A percentile compares a stretch with the other conserved stretches of the same genome.
Evolutionary conservation across 2,329 filamentous ascomycete genomes (phyloP).

Genomic region (Thielaviopsis ethacetica): DNA sequence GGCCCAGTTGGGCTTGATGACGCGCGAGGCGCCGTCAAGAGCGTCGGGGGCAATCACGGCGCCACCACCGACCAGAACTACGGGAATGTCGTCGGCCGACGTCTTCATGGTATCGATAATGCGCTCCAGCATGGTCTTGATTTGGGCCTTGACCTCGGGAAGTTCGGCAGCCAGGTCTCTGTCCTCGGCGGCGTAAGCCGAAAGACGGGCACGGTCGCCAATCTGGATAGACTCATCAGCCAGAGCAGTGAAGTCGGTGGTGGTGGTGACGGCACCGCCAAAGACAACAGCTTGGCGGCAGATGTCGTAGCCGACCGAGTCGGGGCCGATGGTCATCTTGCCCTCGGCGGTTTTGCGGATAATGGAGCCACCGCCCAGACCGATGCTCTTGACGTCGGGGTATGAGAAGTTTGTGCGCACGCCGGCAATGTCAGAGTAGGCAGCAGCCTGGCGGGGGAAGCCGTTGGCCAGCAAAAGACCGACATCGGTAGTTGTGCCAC

Average conservation of each 20-base stretch:
- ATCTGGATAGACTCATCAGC: constrained; percentile 19
- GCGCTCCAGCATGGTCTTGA: constrained; percentile 36
- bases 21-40: constrained; percentile 37
- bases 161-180: constrained; percentile 15
- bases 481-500: constrained; percentile 50
- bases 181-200: constrained; percentile 12
- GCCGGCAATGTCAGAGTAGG: constrained; percentile 44
- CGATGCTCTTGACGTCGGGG: constrained; percentile 42
- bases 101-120: constrained; percentile 47
- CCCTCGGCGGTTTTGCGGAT: constrained; percentile 20
- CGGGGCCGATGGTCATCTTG: constrained; percentile 35
- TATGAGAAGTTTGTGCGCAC: constrained; percentile 45
- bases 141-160: constrained; percentile 14
- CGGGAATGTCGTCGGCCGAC: constrained; percentile 39
- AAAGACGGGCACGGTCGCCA: constrained; percentile 9
- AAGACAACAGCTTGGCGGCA: constrained; percentile 37
- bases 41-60: constrained; percentile 39
- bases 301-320: constrained; percentile 44
- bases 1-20: constrained; percentile 39
- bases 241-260: constrained; percentile 37
- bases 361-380: constrained; percentile 41
- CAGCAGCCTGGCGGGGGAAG: constrained; percentile 45
- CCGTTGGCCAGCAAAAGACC: constrained; percentile 43
- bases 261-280: constrained; percentile 37
- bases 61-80: constrained; percentile 47